A percentile compares a stretch with the other conserved stretches of the same genome.
phyloP scores from a whole-genome alignment of 441 rosid species.

The Populus hybrid region DNA sequence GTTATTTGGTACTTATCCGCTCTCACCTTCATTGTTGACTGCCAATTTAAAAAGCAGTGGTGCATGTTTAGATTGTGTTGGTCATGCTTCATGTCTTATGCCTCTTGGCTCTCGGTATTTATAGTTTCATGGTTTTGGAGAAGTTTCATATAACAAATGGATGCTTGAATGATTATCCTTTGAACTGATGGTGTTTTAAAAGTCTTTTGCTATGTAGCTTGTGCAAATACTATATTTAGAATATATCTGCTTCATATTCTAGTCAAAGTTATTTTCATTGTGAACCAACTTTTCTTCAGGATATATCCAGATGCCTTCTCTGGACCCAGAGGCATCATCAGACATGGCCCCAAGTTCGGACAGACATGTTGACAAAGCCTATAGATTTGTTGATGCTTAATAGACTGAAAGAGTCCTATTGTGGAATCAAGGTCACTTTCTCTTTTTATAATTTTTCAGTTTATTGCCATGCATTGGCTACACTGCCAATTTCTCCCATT shows the following conservation, averaged over 20 bases:
- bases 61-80: neutral
- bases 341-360: conserved; percentile 86
- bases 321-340: conserved; percentile 98
- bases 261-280: neutral
- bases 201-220: neutral
- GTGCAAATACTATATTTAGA: neutral
- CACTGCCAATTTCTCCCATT: neutral
- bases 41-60: neutral
- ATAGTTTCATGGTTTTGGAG: neutral
- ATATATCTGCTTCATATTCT: neutral
- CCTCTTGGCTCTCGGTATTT: neutral
- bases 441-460: neutral
- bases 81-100: neutral
- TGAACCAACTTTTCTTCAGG: conserved; percentile 40
- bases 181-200: neutral
- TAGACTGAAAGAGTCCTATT: conserved; percentile 73
- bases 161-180: neutral
- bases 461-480: neutral
- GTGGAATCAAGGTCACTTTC: conserved; percentile 67
- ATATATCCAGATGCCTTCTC: conserved; percentile 93
- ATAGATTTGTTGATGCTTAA: conserved; percentile 84
- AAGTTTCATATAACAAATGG: neutral
- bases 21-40: neutral
- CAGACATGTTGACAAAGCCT: conserved; percentile 76
- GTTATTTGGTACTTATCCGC: neutral